Evolutionary conservation across 192 early-diverging fungal genomes (phyloP), one percentile per base, ranked within the genome.

Genomic region (Coemansia sp.): DNA sequence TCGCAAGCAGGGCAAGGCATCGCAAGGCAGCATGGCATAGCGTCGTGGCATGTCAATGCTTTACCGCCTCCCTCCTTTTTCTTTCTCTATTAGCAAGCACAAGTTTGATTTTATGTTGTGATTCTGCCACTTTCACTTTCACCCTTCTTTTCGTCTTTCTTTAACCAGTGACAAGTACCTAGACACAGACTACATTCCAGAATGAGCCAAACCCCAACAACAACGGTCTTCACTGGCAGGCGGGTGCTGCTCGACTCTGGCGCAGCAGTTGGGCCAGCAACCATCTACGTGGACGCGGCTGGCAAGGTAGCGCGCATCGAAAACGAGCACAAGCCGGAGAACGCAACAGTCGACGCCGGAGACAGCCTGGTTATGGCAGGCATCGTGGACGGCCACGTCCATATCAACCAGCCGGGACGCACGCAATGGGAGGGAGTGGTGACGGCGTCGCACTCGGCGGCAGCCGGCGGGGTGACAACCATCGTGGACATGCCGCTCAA

Each of bases 401-500:
- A 93, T 69, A 86, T 93, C 74, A 93, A 93, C 69, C 91, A 93
- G 77, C 92, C 92, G 11, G 92, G 92, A 23, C 87, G 92, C 77
- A 93, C 92, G 61, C 85, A 89, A 68, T 93, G 92, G 92, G 92
- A 93, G 72, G 92, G 92, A 10, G 91, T 93, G 50, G 87, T 85
- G 58, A 93, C 88, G 4, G 92, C 90, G 44, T 91, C 91, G 32
- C 89, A 88, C 63, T 87, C 92, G 43, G 92, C 92, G 42, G 91
- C 91, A n/a, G 90, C 91, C 39, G 92, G 92, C 56, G 92, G 92
- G 67, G 87, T 90, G 37, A 93, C 91, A 0, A 92, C 92, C 1
- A 85, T 93, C 32, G 86, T 93, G 40, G 92, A 93, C 64, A 93
- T 93, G 92, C 92, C 92, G 18, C 85, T 93, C 65, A 93, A 93